These are phyloP conservation scores for Trifolium pratense DNA, from an alignment of 306 rosid genomes.

Conservation along the genomic window DNA sequence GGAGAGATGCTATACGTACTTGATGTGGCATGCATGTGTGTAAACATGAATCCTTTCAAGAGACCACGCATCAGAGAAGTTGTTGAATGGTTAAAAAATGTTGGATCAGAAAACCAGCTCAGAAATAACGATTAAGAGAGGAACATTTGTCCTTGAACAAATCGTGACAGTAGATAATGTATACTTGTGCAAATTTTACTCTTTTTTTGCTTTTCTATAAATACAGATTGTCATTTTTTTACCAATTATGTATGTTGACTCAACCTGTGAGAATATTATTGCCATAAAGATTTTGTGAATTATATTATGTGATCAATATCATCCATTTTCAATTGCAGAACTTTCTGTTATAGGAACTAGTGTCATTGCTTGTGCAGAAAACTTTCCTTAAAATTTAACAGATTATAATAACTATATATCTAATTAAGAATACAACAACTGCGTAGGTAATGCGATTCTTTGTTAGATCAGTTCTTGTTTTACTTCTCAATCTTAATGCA, in stretches of 20 bases:
- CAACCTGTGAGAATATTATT: conserved; percentile 39
- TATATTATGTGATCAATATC: conserved; percentile 33
- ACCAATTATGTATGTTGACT: conserved; percentile 56
- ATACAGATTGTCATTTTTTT: conserved; percentile 52
- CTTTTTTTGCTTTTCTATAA: conserved; percentile 41
- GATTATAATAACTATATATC: conserved; percentile 15
- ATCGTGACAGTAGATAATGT: conserved; percentile 52
- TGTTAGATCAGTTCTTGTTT: conserved; percentile 31
- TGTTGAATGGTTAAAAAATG: conserved; percentile 78
- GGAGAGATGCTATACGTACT: conserved; percentile 81
- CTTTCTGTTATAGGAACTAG: conserved; percentile 28
- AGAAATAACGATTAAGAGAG: conserved; percentile 60
- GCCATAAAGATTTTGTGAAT: conserved; percentile 46
- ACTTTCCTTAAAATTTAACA: conserved; percentile 9
- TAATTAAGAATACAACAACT: conserved; percentile 35
- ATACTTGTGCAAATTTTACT: conserved; percentile 58
- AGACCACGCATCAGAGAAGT: conserved; percentile 89
- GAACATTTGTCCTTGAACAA: conserved; percentile 30
- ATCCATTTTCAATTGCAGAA: conserved; percentile 41
- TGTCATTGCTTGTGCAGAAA: conserved; percentile 37
- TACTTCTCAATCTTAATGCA: conserved; percentile 30
- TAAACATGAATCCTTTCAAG: conserved; percentile 75
- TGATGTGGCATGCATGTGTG: conserved; percentile 90
- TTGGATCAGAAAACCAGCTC: conserved; percentile 28
- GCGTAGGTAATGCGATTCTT: conserved; percentile 1